phyloP scores from a whole-genome alignment of 176 grass and related monocot genomes.

The Musa beccarii region DNA sequence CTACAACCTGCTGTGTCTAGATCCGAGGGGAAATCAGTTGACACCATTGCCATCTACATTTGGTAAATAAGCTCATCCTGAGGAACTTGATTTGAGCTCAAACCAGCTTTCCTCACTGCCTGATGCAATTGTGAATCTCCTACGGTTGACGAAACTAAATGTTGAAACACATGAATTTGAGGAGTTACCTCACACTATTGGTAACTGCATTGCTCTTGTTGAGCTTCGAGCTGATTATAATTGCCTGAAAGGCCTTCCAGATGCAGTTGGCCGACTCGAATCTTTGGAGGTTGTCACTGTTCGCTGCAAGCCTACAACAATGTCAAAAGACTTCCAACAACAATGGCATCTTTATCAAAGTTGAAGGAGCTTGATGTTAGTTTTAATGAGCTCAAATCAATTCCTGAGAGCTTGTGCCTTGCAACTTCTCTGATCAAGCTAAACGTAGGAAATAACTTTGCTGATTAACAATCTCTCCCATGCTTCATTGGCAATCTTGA shows the following conservation, averaged over 20 bases:
- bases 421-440: slow-evolving; percentile 89
- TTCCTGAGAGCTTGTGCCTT: slow-evolving; percentile 88
- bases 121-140: slow-evolving; percentile 23
- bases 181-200: slow-evolving; percentile 88
- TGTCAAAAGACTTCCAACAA: slow-evolving; percentile 81
- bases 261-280: slow-evolving; percentile 80
- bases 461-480: slow-evolving; percentile 68
- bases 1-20: slow-evolving; percentile 50
- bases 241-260: slow-evolving; percentile 78
- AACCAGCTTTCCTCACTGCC: no score
- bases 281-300: slow-evolving; percentile 70
- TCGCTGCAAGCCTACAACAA: slow-evolving; percentile 55
- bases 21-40: slow-evolving; percentile 78
- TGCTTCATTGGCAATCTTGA: slow-evolving; percentile 93
- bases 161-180: slow-evolving; percentile 74
- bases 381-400: slow-evolving; percentile 86
- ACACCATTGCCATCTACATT: slow-evolving; percentile 36
- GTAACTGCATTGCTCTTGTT: slow-evolving; percentile 61
- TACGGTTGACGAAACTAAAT: slow-evolving; percentile 57
- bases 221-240: slow-evolving; percentile 80
- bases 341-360: slow-evolving; percentile 85
- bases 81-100: no score
- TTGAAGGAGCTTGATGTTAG: slow-evolving; percentile 88
- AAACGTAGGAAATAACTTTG: slow-evolving; percentile 80
- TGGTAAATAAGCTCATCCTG: no score